A percentile compares a stretch with the other conserved stretches of the same genome.
phyloP scores from a whole-genome alignment of 129 eudicot genomes.

The Deinandra increscens region DNA sequence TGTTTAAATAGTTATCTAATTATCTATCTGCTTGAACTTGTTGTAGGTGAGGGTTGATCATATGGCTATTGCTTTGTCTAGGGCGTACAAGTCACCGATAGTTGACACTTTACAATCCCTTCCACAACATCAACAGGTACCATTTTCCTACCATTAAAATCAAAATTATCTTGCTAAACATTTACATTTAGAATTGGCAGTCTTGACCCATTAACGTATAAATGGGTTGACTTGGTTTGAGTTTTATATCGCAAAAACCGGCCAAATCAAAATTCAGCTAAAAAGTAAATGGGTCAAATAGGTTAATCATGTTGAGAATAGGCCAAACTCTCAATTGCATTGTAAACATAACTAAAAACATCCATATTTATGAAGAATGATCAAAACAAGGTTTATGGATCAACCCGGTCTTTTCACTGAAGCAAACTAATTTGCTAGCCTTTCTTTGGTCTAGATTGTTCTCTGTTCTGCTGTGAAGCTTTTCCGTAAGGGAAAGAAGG shows the following conservation, averaged over 20 bases:
- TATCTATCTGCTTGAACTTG: constrained; percentile 8
- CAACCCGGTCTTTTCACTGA: not conserved
- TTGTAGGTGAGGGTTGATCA: constrained; percentile 89
- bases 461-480: constrained; percentile 93
- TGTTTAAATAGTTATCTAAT: not conserved
- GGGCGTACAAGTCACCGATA: constrained; percentile 80
- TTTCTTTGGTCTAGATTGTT: constrained; percentile 55
- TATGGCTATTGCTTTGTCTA: constrained; percentile 94
- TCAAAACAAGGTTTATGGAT: not conserved
- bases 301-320: not conserved
- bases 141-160: not conserved
- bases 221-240: not conserved
- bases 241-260: not conserved
- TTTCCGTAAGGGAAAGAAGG: constrained; percentile 80
- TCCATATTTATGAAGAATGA: not conserved
- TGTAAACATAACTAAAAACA: not conserved
- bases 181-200: not conserved
- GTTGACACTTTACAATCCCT: constrained; percentile 88
- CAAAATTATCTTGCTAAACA: constrained; percentile 1
- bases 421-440: constrained; percentile 5
- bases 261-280: not conserved
- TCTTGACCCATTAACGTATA: not conserved
- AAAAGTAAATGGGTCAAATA: not conserved
- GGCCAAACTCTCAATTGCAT: not conserved
- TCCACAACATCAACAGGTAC: constrained; percentile 98